Evolutionary conservation across 768 basidiomycete species (phyloP).

Genomic region (Mycena kentingensis): DNA sequence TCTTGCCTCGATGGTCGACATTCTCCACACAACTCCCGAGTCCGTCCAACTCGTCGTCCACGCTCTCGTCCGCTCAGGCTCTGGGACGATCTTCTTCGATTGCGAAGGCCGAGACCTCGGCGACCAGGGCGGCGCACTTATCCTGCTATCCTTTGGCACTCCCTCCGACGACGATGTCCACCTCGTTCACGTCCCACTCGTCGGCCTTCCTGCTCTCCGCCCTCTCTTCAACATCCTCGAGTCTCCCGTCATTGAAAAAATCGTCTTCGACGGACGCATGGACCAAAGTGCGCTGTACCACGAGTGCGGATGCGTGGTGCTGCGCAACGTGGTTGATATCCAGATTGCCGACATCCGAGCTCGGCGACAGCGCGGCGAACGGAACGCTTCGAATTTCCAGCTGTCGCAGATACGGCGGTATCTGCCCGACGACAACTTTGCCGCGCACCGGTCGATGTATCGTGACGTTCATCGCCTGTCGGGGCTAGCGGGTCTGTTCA

Average conservation of each 20-base stretch:
- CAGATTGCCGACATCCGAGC: neutral
- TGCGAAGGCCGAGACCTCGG: constrained; percentile 9
- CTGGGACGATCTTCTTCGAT: constrained; percentile 3
- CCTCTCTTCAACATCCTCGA: constrained; percentile 9
- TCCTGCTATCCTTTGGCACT: constrained; percentile 3
- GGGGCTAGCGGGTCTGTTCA: neutral
- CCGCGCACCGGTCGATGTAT: neutral
- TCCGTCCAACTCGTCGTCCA: neutral
- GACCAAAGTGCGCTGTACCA: neutral
- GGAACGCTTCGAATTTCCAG: neutral
- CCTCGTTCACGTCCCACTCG: constrained; percentile 2
- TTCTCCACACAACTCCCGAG: neutral
- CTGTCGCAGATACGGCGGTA: neutral
- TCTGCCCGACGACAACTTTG: neutral
- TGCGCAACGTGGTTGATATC: neutral
- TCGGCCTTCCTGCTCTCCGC: neutral
- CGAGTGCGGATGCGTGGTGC: neutral
- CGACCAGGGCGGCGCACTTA: neutral
- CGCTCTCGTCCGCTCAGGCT: neutral
- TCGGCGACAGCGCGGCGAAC: neutral
- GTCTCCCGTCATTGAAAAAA: constrained; percentile 1
- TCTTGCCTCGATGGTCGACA: no score
- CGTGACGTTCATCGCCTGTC: neutral
- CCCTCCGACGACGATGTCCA: neutral
- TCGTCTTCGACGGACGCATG: neutral